These are phyloP conservation scores for Cladorrhinum sp. DNA, from an alignment of 2,329 filamentous ascomycete genomes.

Conservation along the genomic window DNA sequence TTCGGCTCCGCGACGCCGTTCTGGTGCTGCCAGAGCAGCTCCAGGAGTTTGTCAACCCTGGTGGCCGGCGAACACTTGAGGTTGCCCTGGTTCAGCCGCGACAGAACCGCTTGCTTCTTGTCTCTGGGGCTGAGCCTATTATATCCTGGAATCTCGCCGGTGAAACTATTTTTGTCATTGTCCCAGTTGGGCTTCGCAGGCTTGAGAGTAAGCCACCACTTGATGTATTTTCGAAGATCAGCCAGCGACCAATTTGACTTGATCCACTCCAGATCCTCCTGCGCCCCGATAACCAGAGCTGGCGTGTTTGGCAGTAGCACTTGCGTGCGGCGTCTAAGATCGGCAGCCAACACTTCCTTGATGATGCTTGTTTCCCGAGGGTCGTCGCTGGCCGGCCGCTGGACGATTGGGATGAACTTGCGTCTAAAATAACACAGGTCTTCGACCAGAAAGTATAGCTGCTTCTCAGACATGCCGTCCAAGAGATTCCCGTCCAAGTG, in stretches of 20 bases:
- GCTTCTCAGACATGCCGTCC: background rate
- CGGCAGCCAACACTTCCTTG: background rate
- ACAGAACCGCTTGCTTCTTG: background rate
- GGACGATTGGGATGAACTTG: background rate
- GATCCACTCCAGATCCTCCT: background rate
- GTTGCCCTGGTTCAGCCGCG: slow-evolving; percentile 10
- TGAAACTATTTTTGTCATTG: background rate
- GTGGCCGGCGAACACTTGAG: background rate
- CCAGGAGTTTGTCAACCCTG: background rate
- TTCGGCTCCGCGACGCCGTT: background rate
- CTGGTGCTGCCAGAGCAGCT: slow-evolving; percentile 13
- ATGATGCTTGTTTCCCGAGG: background rate
- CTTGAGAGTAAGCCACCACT: background rate
- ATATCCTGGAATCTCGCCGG: background rate
- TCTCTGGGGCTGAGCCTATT: background rate
- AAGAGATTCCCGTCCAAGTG: background rate
- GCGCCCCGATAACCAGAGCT: no score
- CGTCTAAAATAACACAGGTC: slow-evolving; percentile 13
- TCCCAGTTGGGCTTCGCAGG: background rate
- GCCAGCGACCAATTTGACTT: background rate
- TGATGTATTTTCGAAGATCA: background rate
- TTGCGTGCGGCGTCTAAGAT: background rate
- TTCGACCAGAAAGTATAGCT: slow-evolving; percentile 6
- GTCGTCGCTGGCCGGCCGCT: no score
- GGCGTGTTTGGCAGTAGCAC: no score